Base-by-base conservation (phyloP, 495 filamentous ascomycete species). In the Neurospora sp. region DNA sequence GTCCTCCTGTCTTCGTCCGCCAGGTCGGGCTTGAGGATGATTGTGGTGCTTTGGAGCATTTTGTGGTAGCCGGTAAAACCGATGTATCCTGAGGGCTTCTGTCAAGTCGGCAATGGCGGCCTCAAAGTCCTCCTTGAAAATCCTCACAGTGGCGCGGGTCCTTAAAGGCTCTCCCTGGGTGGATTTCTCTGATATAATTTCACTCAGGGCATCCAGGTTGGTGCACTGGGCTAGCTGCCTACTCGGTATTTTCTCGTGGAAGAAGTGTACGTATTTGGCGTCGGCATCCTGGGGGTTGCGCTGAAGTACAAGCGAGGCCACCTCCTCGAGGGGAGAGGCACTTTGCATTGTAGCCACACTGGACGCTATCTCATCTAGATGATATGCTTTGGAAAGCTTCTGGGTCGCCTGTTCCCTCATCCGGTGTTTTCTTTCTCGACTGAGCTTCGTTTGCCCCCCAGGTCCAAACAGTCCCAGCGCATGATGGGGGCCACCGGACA, bases 281-380 rank as follows among this genome's bases (percentile, higher is more conserved):
- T 94, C 91, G 11, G 85, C 79, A 74, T 93, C 88, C 31, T 85
- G 77, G 0, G 88, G 82, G 70, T 85, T 89, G 69, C 92, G 84
- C 77, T 91, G 88, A 69, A 94, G 81, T 21, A 94, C 92, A 70
- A 90, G 85, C 24, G 87, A 84, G n/a, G 90, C 92, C 4, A 94
- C 92, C 69, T 93, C 91, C 78, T 94, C 92, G 8, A 94, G 80
- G 6, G 90, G 88, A n/a, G 90, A 92, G 6, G 92, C 88, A 45
- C 88, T 89, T 79, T 94, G 92, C 92, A 94, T 94, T 0, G 90
- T 93, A 39, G 91, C 92, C 31, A 94, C 92, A 73, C 91, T 93
- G 39, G 90, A 89, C 17, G 91, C 92, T 74, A 94, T 92, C 80
- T 94, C 92, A 77, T 94, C 92, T 39, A 94, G 81, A 71, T 89